A percentile compares a stretch with the other conserved stretches of the same genome.
Evolutionary conservation across 1,284 basidiomycete genomes (phyloP).

Genomic region (Melampsora abietis-canadensis): DNA sequence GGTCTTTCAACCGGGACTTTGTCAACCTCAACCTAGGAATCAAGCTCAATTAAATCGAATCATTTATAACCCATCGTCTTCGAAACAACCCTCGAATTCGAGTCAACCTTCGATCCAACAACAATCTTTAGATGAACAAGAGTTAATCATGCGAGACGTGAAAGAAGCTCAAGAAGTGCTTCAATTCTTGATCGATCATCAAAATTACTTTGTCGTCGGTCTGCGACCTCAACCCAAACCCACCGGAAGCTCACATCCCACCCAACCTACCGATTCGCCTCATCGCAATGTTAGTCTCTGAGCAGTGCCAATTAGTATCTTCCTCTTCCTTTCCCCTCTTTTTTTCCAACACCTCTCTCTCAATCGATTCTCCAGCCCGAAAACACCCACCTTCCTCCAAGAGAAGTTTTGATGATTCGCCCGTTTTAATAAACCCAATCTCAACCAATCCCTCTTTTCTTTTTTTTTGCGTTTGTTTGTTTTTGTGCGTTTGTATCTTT

Average conservation of each 20-base stretch:
- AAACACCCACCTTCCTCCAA: not conserved
- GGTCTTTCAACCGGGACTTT: conserved; percentile 84
- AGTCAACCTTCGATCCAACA: conserved; percentile 14
- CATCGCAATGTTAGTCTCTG: not conserved
- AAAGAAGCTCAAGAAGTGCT: conserved; percentile 38
- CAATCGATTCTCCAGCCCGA: conserved; percentile 5
- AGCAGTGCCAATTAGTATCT: conserved; percentile 4
- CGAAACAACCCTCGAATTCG: not conserved
- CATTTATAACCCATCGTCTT: conserved; percentile 27
- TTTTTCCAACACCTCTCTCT: not conserved
- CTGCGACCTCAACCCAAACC: conserved; percentile 26
- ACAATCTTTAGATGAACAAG: conserved; percentile 36
- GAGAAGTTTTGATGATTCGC: conserved; percentile 1
- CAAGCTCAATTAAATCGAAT: conserved; percentile 22
- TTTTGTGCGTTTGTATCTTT: not conserved
- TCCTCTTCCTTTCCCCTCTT: not conserved
- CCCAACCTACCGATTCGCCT: not conserved
- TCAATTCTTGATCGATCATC: conserved; percentile 37
- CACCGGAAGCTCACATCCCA: too few relatives aligned
- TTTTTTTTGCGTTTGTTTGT: conserved; percentile 2
- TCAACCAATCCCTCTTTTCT: not conserved
- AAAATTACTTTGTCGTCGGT: conserved; percentile 40
- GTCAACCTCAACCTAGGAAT: conserved; percentile 23
- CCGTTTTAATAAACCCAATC: conserved; percentile 8
- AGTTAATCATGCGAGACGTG: conserved; percentile 25